phyloP scores from a whole-genome alignment of 2,329 filamentous ascomycete genomes.

The Cryphonectria nitschkei region DNA sequence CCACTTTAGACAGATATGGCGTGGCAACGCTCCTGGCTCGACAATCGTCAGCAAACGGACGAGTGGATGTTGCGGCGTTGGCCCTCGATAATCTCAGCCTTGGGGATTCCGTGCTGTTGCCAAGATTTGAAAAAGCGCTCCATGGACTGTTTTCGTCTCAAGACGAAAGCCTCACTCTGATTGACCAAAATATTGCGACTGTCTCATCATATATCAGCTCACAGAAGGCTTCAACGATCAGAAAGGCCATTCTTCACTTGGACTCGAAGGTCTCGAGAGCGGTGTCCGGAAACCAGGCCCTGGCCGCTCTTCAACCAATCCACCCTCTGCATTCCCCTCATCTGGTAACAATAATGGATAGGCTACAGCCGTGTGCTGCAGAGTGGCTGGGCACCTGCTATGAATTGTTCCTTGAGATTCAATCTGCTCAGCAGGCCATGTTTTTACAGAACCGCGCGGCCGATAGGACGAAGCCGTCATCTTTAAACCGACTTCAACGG shows the following conservation, averaged over 20 bases:
- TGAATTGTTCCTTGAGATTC: conserved; percentile 53
- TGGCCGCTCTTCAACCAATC: conserved; percentile 49
- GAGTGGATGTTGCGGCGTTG: conserved; percentile 41
- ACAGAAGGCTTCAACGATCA: conserved; percentile 38
- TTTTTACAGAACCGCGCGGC: conserved; percentile 47
- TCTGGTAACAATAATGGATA: conserved; percentile 51
- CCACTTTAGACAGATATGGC: conserved; percentile 50
- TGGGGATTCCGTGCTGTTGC: conserved; percentile 42
- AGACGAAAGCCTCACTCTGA: conserved; percentile 2
- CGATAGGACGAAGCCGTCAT: conserved; percentile 53
- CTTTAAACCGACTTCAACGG: conserved; percentile 63
- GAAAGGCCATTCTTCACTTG: conserved; percentile 39
- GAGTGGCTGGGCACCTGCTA: conserved; percentile 58
- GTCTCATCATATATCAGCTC: conserved; percentile 36
- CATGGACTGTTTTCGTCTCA: conserved; percentile 20
- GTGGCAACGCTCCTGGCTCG: conserved; percentile 30
- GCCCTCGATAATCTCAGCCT: conserved; percentile 54
- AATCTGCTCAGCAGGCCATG: conserved; percentile 46
- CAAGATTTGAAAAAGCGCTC: conserved; percentile 22
- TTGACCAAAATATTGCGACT: conserved; percentile 27
- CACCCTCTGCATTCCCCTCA: conserved; percentile 63
- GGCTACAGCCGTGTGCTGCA: conserved; percentile 39
- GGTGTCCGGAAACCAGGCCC: conserved; percentile 22
- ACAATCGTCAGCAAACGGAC: conserved; percentile 34
- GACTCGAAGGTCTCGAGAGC: conserved; percentile 33